A percentile compares a stretch with the other conserved stretches of the same genome.
Conservation (phyloP, 192 early-diverging fungal genomes). For the Coemansia sp. region DNA sequence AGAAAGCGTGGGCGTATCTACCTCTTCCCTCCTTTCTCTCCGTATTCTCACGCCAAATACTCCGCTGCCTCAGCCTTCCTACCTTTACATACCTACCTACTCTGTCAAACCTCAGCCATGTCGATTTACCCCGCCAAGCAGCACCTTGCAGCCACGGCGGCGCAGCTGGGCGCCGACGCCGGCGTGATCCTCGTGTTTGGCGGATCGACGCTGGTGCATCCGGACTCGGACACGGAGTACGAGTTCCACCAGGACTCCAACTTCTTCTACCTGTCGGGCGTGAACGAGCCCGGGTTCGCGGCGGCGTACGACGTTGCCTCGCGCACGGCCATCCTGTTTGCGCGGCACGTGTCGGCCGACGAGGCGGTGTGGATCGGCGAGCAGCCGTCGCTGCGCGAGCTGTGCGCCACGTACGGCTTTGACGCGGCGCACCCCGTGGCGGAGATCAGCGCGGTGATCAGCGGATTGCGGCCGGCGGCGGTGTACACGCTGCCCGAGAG, state of each 20-base stretch:
- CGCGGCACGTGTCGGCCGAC: slow-evolving; percentile 59
- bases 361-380: slow-evolving; percentile 83
- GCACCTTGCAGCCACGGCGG: slow-evolving; percentile 57
- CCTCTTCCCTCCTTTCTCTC: too few species aligned
- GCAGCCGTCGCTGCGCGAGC: slow-evolving; percentile 52
- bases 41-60: too few species aligned
- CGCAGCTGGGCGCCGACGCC: slow-evolving; percentile 53
- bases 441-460: slow-evolving; percentile 52
- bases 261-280: slow-evolving; percentile 84
- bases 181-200: slow-evolving; percentile 63
- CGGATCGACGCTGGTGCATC: slow-evolving; percentile 51
- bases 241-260: slow-evolving; percentile 84
- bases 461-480: slow-evolving; percentile 29
- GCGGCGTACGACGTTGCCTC: slow-evolving; percentile 65
- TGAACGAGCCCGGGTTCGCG: slow-evolving; percentile 67
- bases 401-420: slow-evolving; percentile 60
- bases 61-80: too few species aligned
- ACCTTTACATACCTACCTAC: neutral
- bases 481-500: slow-evolving; percentile 51
- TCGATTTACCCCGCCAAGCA: slow-evolving; percentile 59
- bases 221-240: slow-evolving; percentile 74
- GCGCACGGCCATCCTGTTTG: slow-evolving; percentile 59
- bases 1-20: too few species aligned
- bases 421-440: slow-evolving; percentile 63
- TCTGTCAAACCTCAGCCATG: too few species aligned